Conservation (phyloP, 1,139 yeast species). For the Magnusiomyces magnusii region DNA sequence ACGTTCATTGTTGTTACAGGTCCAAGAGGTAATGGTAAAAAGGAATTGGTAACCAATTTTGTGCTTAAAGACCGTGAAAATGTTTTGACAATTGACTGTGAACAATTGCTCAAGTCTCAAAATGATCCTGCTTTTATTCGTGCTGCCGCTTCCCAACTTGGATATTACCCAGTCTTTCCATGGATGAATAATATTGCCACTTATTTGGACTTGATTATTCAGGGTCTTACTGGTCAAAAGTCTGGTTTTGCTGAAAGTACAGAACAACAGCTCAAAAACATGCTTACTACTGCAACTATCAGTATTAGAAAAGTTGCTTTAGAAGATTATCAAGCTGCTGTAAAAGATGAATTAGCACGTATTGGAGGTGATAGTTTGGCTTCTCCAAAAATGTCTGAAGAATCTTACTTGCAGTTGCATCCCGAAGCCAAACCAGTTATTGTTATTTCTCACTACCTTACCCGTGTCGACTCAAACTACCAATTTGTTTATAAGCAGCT, state of each 20-base stretch:
- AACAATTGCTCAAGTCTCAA: conserved; percentile 59
- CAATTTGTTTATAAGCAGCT: conserved; percentile 60
- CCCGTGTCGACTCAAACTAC: conserved; percentile 46
- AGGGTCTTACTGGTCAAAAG: conserved; percentile 89
- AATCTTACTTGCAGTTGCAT: conserved; percentile 73
- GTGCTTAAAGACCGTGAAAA: conserved; percentile 51
- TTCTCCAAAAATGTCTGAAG: conserved; percentile 46
- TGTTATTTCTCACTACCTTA: conserved; percentile 66
- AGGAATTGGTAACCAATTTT: conserved; percentile 66
- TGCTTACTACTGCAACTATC: conserved; percentile 63
- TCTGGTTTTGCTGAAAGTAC: conserved; percentile 83
- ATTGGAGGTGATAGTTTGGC: not conserved
- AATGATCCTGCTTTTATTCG: conserved; percentile 63
- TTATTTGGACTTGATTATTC: conserved; percentile 77
- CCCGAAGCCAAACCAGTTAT: conserved; percentile 86
- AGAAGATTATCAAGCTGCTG: conserved; percentile 27
- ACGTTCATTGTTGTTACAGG: conserved; percentile 87
- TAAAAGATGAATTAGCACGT: conserved; percentile 21
- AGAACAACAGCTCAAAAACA: conserved; percentile 75
- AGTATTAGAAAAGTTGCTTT: conserved; percentile 71
- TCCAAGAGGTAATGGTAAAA: conserved; percentile 91
- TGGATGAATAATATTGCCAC: conserved; percentile 81
- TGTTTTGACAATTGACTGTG: conserved; percentile 73
- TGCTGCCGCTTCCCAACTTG: conserved; percentile 64
- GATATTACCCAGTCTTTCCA: conserved; percentile 88